Conservation (phyloP, 2,329 filamentous ascomycete species). For the Cladosporium sp. region DNA sequence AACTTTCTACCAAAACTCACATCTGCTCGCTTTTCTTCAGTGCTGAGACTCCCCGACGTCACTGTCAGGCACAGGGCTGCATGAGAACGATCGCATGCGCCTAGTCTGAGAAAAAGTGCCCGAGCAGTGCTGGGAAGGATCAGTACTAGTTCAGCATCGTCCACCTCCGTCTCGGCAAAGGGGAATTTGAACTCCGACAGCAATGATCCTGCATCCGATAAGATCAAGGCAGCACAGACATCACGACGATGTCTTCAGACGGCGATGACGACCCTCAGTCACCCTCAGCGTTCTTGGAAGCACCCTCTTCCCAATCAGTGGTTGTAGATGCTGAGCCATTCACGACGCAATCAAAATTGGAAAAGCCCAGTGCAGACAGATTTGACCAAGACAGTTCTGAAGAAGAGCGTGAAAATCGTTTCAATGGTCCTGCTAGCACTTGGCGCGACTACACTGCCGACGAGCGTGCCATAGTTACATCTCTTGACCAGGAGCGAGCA, state of each 20-base stretch:
- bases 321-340: slow-evolving; percentile 4
- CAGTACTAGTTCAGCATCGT: neutral
- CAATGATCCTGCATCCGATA: slow-evolving; percentile 7
- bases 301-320: slow-evolving; percentile 11
- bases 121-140: neutral
- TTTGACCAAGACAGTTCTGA: slow-evolving; percentile 14
- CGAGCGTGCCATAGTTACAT: slow-evolving; percentile 63
- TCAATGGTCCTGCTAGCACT: slow-evolving; percentile 64
- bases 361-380: neutral
- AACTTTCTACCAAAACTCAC: neutral
- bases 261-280: slow-evolving; percentile 18
- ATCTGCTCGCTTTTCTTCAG: neutral
- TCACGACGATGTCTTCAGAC: slow-evolving; percentile 24
- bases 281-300: slow-evolving; percentile 9
- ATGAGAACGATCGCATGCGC: neutral
- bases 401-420: slow-evolving; percentile 59
- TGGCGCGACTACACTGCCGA: slow-evolving; percentile 65
- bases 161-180: slow-evolving; percentile 1
- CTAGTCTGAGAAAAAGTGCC: neutral
- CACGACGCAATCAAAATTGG: neutral
- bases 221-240: slow-evolving; percentile 4
- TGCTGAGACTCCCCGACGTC: neutral
- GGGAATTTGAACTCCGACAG: neutral
- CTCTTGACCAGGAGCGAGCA: slow-evolving; percentile 63
- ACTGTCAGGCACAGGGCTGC: neutral